phyloP scores from a whole-genome alignment of 106 monocot genomes.

The Dioscorea alata region DNA sequence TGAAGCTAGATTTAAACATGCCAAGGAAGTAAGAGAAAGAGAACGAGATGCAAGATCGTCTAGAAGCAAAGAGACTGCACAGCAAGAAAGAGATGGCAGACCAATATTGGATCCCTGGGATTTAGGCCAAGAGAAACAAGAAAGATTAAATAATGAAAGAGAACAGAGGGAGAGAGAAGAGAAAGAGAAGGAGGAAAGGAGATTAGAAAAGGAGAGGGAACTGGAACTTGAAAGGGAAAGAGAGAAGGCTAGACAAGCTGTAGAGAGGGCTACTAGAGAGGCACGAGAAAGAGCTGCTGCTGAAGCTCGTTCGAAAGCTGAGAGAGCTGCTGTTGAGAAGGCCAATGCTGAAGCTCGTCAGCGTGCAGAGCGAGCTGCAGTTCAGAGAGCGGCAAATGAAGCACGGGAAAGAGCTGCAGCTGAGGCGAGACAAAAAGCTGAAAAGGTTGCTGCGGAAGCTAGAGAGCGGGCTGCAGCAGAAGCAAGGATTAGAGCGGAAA shows the following conservation, averaged over 20 bases:
- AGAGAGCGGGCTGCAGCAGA: slow-evolving; percentile 32
- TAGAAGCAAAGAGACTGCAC: slow-evolving; percentile 29
- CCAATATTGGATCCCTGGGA: slow-evolving; percentile 19
- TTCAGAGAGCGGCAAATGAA: slow-evolving; percentile 57
- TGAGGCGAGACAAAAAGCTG: slow-evolving; percentile 39
- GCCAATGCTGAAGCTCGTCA: slow-evolving; percentile 42
- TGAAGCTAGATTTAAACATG: slow-evolving; percentile 80
- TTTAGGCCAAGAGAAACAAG: slow-evolving; percentile 35
- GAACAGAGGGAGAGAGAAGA: slow-evolving; percentile 58
- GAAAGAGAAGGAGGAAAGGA: slow-evolving; percentile 60
- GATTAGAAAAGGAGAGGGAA: slow-evolving; percentile 57
- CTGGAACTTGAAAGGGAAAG: slow-evolving; percentile 46
- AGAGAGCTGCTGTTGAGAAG: slow-evolving; percentile 40
- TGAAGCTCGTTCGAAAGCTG: slow-evolving; percentile 66
- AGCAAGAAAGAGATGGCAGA: slow-evolving; percentile 33
- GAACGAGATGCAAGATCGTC: slow-evolving; percentile 52
- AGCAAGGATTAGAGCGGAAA: slow-evolving; percentile 39
- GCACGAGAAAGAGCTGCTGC: slow-evolving; percentile 89
- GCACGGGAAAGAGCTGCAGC: slow-evolving; percentile 65
- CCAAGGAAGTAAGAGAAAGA: slow-evolving; percentile 77
- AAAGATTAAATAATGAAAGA: slow-evolving; percentile 44
- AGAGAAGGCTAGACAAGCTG: slow-evolving; percentile 56
- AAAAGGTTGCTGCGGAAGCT: slow-evolving; percentile 28
- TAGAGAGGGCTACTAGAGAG: slow-evolving; percentile 79
- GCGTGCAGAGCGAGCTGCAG: slow-evolving; percentile 58